These are phyloP conservation scores for Sarcomyxa edulis DNA, from an alignment of 768 basidiomycete genomes.

Conservation along the genomic window DNA sequence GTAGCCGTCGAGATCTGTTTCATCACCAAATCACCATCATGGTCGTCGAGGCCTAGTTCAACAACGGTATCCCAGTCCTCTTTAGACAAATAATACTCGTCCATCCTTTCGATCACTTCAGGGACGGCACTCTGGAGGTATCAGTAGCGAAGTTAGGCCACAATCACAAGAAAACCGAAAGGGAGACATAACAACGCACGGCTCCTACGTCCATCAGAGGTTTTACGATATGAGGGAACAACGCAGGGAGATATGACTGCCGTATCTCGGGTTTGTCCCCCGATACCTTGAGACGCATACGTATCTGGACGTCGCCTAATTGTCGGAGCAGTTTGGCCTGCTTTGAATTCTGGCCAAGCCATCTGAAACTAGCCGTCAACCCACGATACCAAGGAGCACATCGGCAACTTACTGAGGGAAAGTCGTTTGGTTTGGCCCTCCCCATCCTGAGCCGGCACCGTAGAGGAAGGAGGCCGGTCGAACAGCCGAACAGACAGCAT, in stretches of 20 bases:
- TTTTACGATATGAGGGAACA: slow-evolving; percentile 74
- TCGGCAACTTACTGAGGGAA: slow-evolving; percentile 76
- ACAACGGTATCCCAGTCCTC: slow-evolving; percentile 98
- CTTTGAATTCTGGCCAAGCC: slow-evolving; percentile 98
- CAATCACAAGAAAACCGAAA: background rate
- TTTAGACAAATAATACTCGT: slow-evolving; percentile 87
- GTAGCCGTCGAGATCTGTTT: slow-evolving; percentile 82
- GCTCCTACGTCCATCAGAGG: slow-evolving; percentile 72
- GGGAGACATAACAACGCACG: slow-evolving; percentile 41
- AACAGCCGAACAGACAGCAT: slow-evolving; percentile 87
- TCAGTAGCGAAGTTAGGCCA: slow-evolving; percentile 5
- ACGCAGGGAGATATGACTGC: slow-evolving; percentile 85
- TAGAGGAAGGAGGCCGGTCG: slow-evolving; percentile 82
- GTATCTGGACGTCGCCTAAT: slow-evolving; percentile 86
- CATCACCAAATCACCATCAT: slow-evolving; percentile 65
- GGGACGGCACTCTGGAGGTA: slow-evolving; percentile 63
- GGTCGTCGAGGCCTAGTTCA: slow-evolving; percentile 84
- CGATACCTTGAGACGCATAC: slow-evolving; percentile 92
- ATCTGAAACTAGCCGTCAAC: slow-evolving; percentile 41
- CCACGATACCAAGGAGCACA: background rate
- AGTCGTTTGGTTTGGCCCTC: slow-evolving; percentile 58
- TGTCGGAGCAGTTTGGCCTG: slow-evolving; percentile 76
- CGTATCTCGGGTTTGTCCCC: slow-evolving; percentile 88
- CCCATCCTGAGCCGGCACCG: slow-evolving; percentile 63
- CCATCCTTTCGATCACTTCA: slow-evolving; percentile 84